phyloP scores from a whole-genome alignment of 495 filamentous ascomycete genomes.

The Hypoxylon lenormandii region DNA sequence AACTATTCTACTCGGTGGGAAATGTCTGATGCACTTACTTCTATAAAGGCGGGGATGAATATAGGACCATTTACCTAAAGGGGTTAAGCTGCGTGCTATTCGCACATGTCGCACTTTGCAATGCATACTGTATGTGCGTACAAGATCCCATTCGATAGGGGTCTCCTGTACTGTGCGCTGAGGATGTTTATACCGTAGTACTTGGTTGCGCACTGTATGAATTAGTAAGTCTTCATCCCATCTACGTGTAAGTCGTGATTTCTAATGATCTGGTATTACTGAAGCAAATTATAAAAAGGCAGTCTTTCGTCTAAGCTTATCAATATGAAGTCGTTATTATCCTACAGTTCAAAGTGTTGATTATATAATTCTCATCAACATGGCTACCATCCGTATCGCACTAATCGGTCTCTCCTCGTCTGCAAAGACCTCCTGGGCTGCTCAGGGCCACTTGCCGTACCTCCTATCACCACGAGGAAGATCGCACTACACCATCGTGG shows the following conservation, averaged over 20 bases:
- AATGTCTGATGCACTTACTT: slow-evolving; percentile 17
- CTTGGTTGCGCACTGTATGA: not conserved
- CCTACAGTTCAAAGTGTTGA: not conserved
- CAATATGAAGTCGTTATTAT: not conserved
- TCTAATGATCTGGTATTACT: slow-evolving; percentile 4
- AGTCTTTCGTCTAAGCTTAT: not conserved
- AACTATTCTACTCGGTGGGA: slow-evolving; percentile 11
- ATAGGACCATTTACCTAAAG: slow-evolving; percentile 29
- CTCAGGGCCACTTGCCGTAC: slow-evolving; percentile 68
- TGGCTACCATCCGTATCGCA: slow-evolving; percentile 67
- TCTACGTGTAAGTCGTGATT: slow-evolving; percentile 7
- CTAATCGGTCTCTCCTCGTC: slow-evolving; percentile 69
- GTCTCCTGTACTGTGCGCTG: not conserved
- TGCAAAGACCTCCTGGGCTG: slow-evolving; percentile 65
- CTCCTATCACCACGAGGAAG: slow-evolving; percentile 57
- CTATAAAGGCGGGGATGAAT: not conserved
- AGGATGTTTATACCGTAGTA: no score
- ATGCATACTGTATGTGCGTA: slow-evolving; percentile 1
- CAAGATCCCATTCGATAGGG: not conserved
- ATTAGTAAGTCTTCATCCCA: not conserved
- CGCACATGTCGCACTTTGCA: not conserved
- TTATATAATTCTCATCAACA: slow-evolving; percentile 31
- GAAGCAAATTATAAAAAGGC: not conserved
- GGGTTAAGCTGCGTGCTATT: not conserved
- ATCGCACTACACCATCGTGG: slow-evolving; percentile 66